Percentiles rank a stretch among this genome's conserved stretches.
These are phyloP conservation scores for Neonectria faginata DNA, from an alignment of 2,329 filamentous ascomycete species.

Conservation along the genomic window DNA sequence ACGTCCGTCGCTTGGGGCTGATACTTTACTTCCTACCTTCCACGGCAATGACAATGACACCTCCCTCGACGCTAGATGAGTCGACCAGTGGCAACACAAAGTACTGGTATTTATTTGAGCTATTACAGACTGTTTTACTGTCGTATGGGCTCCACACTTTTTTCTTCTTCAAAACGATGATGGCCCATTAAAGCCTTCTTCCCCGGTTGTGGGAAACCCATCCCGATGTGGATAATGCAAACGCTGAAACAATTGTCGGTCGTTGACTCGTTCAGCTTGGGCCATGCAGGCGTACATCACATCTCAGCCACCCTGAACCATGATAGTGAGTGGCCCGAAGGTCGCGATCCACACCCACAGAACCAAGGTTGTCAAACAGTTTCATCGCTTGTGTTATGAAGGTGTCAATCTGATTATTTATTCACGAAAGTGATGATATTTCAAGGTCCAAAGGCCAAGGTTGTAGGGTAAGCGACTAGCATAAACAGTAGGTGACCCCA, in stretches of 20 bases:
- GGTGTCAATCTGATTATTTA: neutral
- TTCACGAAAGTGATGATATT: neutral
- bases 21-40: neutral
- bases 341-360: neutral
- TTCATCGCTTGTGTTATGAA: neutral
- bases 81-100: no score
- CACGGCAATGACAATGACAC: no score
- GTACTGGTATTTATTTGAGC: no score
- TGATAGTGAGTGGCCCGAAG: neutral
- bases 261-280: neutral
- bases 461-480: neutral
- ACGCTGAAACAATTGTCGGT: neutral
- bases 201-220: neutral
- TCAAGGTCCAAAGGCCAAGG: neutral
- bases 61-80: no score
- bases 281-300: neutral
- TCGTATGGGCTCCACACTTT: neutral
- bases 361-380: neutral
- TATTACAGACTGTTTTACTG: no score
- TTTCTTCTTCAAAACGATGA: neutral
- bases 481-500: no score
- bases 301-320: neutral
- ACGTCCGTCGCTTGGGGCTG: slow-evolving; percentile 10
- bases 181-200: neutral
- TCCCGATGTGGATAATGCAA: neutral